These are phyloP conservation scores for Galerina sulciceps DNA, from an alignment of 768 basidiomycete species.

Conservation along the genomic window DNA sequence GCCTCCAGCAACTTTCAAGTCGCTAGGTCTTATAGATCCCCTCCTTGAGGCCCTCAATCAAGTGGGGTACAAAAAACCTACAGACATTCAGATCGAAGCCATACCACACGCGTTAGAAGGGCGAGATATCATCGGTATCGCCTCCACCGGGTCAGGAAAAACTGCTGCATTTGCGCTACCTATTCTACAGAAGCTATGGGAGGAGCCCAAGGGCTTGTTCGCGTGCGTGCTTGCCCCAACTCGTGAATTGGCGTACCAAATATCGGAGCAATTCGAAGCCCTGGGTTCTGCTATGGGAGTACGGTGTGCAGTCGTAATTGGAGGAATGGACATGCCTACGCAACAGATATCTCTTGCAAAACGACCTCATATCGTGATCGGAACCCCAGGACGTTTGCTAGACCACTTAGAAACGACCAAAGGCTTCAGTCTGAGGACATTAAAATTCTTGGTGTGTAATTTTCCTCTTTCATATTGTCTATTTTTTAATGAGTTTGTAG, in stretches of 20 bases:
- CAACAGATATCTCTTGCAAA: constrained; percentile 94
- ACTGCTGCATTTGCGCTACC: constrained; percentile 97
- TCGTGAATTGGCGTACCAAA: constrained; percentile 97
- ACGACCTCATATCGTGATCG: constrained; percentile 92
- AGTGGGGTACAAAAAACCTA: constrained; percentile 83
- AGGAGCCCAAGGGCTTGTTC: constrained; percentile 91
- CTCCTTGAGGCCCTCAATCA: constrained; percentile 84
- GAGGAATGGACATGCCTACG: constrained; percentile 89
- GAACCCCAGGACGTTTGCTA: constrained; percentile 90
- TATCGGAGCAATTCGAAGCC: constrained; percentile 94
- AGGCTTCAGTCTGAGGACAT: constrained; percentile 84
- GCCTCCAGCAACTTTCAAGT: constrained; percentile 64
- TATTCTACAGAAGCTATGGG: constrained; percentile 95
- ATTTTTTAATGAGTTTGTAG: constrained; percentile 40
- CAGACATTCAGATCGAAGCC: constrained; percentile 85
- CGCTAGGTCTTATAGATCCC: constrained; percentile 87
- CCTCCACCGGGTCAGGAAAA: constrained; percentile 96
- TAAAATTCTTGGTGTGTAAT: constrained; percentile 83
- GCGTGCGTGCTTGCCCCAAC: constrained; percentile 95
- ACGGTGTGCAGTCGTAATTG: constrained; percentile 89
- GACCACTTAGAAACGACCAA: constrained; percentile 98
- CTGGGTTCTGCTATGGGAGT: constrained; percentile 93
- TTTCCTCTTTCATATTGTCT: background rate
- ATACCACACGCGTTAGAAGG: constrained; percentile 90
- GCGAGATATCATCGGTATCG: constrained; percentile 97